phyloP scores from a whole-genome alignment of 2,329 filamentous ascomycete genomes.

The Calonectria pteridis region DNA sequence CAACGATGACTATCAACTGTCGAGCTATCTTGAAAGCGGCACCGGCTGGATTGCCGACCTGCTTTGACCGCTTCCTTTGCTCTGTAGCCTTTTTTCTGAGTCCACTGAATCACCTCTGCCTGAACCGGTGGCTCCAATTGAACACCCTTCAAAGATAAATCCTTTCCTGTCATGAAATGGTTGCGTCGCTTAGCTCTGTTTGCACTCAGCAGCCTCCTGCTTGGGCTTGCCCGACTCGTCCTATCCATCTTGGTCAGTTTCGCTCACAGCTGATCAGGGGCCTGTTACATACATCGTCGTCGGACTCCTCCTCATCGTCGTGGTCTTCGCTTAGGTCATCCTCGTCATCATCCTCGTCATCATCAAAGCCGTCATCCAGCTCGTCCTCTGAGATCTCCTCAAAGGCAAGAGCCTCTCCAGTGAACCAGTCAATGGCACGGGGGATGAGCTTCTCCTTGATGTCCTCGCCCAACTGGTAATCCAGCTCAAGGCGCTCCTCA shows the following conservation, averaged over 20 bases:
- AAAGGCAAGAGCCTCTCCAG: slow-evolving; percentile 95
- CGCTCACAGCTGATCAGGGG: background rate
- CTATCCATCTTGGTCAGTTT: slow-evolving; percentile 58
- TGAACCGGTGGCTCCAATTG: slow-evolving; percentile 39
- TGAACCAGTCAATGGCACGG: slow-evolving; percentile 99
- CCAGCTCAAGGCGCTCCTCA: slow-evolving; percentile 96
- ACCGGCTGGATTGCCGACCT: slow-evolving; percentile 42
- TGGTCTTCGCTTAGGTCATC: slow-evolving; percentile 87
- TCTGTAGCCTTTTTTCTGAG: slow-evolving; percentile 42
- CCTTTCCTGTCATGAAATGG: slow-evolving; percentile 50
- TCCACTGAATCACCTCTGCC: slow-evolving; percentile 19
- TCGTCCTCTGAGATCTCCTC: slow-evolving; percentile 92
- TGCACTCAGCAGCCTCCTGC: slow-evolving; percentile 95
- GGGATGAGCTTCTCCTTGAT: slow-evolving; percentile 99
- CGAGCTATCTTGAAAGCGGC: slow-evolving; percentile 46
- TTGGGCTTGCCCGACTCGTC: slow-evolving; percentile 91
- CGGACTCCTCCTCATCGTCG: slow-evolving; percentile 84
- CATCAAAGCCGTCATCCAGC: slow-evolving; percentile 85
- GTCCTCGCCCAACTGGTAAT: slow-evolving; percentile 98
- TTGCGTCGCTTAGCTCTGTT: slow-evolving; percentile 79
- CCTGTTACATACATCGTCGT: slow-evolving; percentile 74
- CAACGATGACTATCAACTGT: slow-evolving; percentile 46
- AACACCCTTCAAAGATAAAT: slow-evolving; percentile 36
- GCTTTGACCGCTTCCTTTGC: slow-evolving; percentile 41
- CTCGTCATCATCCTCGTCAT: slow-evolving; percentile 94